These are phyloP conservation scores for Emmonsiellopsis sp. DNA, from an alignment of 2,329 filamentous ascomycete species.

Conservation along the genomic window DNA sequence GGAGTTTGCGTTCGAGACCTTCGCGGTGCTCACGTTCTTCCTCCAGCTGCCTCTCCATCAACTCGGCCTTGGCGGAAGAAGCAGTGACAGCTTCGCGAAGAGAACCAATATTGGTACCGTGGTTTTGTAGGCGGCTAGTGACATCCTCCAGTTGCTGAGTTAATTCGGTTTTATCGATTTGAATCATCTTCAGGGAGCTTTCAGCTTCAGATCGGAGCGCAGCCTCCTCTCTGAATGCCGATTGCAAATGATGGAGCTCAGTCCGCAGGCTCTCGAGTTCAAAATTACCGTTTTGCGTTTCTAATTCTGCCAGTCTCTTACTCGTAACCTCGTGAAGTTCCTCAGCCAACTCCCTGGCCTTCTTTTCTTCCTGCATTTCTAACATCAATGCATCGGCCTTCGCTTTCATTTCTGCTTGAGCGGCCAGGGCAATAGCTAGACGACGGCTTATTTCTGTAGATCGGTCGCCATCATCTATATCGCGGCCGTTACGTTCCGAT, in stretches of 20 bases:
- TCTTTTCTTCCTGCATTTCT: slow-evolving; percentile 73
- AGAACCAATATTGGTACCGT: slow-evolving; percentile 61
- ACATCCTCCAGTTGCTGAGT: slow-evolving; percentile 59
- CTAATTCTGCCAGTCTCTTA: slow-evolving; percentile 72
- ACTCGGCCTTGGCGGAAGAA: slow-evolving; percentile 64
- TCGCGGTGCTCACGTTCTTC: slow-evolving; percentile 74
- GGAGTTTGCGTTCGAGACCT: slow-evolving; percentile 64
- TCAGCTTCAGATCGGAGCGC: slow-evolving; percentile 69
- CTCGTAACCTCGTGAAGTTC: slow-evolving; percentile 77
- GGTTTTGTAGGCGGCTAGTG: slow-evolving; percentile 58
- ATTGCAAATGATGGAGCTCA: slow-evolving; percentile 73
- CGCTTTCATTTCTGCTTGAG: slow-evolving; percentile 72
- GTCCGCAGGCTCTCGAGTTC: slow-evolving; percentile 80
- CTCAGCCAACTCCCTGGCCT: slow-evolving; percentile 73
- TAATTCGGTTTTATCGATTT: slow-evolving; percentile 77
- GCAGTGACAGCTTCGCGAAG: slow-evolving; percentile 70
- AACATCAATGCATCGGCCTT: slow-evolving; percentile 59
- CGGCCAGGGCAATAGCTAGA: slow-evolving; percentile 68
- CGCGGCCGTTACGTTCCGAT: slow-evolving; percentile 45
- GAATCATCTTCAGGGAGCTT: slow-evolving; percentile 64
- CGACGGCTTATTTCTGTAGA: slow-evolving; percentile 69
- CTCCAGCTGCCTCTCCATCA: slow-evolving; percentile 67
- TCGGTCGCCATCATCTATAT: slow-evolving; percentile 57
- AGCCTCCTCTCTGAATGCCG: slow-evolving; percentile 69
- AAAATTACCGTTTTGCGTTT: slow-evolving; percentile 70